Base-by-base conservation (phyloP, 176 grass and related monocot species). In the Oryza nivara region DNA sequence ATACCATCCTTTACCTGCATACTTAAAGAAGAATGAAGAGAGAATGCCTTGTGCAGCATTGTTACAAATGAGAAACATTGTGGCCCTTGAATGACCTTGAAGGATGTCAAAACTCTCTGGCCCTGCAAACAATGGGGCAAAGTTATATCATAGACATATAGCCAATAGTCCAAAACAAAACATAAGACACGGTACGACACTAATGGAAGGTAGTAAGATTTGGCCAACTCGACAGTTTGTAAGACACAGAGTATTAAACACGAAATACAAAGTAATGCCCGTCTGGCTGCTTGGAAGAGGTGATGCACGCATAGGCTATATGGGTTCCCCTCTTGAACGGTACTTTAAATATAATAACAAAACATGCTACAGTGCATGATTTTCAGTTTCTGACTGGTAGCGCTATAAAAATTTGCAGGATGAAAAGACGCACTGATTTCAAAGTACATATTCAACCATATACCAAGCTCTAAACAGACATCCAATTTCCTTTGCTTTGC, bases 11-110 rank as follows among this genome's bases (percentile, higher is more conserved):
- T 88, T 95, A 99, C 96, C 96, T 89, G 96, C 96, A 79, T 99
- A 99, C 88, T 99, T 99, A 84, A 99, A 99, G 83, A 99, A 99
- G 84, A 99, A 99, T 51, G 97, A 99, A 68, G 97, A 99, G 25
- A 99, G 91, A 89, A 99, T 99, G 61, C 97, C 97, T 82, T 99
- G 97, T 11, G 97, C 97, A 60, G 97, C 97, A 94, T 99, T 99
- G 89, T 94, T 99, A 84, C 91, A 99, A 81, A 99, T 99, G 28
- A 96, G 86, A 89, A 99, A 96, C 69, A 99, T 6, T 15, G 93
- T 99, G 52, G 97, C 97, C 73, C 81, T 99, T 28, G 97, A 99
- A 95, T 96, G 93, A 41, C 93, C 96, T 88, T 84, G 86, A 81
- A 96, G 88, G 35, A 99, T 99, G 88, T 96, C 92, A 89, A 99